Conservation (phyloP, 345 rosid species). For the Camelina neglecta region DNA sequence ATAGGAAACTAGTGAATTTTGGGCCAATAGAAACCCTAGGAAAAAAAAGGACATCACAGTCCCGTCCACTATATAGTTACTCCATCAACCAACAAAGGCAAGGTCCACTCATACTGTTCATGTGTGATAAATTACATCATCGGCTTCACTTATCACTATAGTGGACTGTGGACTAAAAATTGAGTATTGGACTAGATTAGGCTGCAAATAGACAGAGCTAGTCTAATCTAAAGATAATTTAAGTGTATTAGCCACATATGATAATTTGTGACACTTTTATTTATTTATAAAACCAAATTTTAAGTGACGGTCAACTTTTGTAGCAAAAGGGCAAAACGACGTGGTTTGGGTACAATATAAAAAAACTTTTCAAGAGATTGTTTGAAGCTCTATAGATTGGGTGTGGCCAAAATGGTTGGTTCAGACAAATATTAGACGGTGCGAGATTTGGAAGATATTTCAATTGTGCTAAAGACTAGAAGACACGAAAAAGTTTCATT, state of each 20-base stretch:
- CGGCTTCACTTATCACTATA: constrained; percentile 18
- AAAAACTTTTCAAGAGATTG: constrained; percentile 3
- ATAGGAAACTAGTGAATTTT: constrained; percentile 25
- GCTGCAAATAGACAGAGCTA: neutral
- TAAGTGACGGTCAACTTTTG: neutral
- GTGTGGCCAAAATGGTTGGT: constrained; percentile 11
- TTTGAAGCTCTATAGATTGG: constrained; percentile 1
- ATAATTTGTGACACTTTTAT: neutral
- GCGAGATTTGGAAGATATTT: constrained; percentile 13
- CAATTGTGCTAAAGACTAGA: neutral
- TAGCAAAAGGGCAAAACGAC: constrained; percentile 9
- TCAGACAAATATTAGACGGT: neutral
- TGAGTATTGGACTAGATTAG: constrained; percentile 23
- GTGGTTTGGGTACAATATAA: neutral
- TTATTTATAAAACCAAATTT: neutral
- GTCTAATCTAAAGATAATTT: constrained; percentile 15
- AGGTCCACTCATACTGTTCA: constrained; percentile 34
- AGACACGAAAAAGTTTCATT: neutral
- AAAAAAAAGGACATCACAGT: constrained; percentile 34
- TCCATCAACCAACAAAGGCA: constrained; percentile 27
- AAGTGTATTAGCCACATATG: neutral
- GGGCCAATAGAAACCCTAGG: constrained; percentile 26
- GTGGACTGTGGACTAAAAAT: constrained; percentile 11
- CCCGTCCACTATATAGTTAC: constrained; percentile 35
- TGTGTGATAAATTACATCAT: constrained; percentile 25